Evolutionary conservation across 2,329 filamentous ascomycete species (phyloP).

Genomic region (Lachnellula arida): DNA sequence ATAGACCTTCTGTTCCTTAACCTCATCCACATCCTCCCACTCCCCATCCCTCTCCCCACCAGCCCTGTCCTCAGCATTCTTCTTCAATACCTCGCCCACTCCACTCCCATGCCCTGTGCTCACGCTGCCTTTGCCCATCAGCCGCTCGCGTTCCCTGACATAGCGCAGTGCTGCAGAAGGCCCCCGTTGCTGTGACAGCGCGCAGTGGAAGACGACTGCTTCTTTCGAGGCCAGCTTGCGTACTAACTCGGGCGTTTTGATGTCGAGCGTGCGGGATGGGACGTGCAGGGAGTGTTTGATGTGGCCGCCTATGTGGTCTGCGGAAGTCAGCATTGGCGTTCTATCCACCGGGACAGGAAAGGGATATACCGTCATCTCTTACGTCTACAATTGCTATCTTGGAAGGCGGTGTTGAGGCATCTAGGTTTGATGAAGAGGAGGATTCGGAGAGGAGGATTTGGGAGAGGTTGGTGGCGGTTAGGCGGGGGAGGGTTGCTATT

Average conservation of each 20-base stretch:
- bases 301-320: conserved; percentile 87
- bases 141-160: conserved; percentile 60
- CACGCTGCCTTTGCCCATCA: conserved; percentile 27
- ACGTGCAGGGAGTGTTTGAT: conserved; percentile 74
- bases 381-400: conserved; percentile 78
- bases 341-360: background rate
- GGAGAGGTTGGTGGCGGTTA: conserved; percentile 28
- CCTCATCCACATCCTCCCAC: conserved; percentile 21
- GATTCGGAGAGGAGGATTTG: conserved; percentile 25
- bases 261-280: conserved; percentile 68
- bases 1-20: conserved; percentile 63
- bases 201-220: conserved; percentile 90
- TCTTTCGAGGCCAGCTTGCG: conserved; percentile 72
- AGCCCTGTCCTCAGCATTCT: conserved; percentile 23
- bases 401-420: conserved; percentile 17
- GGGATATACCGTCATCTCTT: conserved; percentile 65
- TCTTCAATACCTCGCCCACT: conserved; percentile 24
- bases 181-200: conserved; percentile 83
- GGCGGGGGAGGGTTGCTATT: conserved; percentile 27
- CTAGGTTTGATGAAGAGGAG: conserved; percentile 19
- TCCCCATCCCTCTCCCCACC: conserved; percentile 32
- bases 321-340: background rate
- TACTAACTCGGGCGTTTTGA: conserved; percentile 75
- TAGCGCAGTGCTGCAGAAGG: conserved; percentile 81
- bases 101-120: conserved; percentile 16